Conservation (phyloP, 2,329 filamentous ascomycete species). For the Aspergillus pseudoviridinutans region DNA sequence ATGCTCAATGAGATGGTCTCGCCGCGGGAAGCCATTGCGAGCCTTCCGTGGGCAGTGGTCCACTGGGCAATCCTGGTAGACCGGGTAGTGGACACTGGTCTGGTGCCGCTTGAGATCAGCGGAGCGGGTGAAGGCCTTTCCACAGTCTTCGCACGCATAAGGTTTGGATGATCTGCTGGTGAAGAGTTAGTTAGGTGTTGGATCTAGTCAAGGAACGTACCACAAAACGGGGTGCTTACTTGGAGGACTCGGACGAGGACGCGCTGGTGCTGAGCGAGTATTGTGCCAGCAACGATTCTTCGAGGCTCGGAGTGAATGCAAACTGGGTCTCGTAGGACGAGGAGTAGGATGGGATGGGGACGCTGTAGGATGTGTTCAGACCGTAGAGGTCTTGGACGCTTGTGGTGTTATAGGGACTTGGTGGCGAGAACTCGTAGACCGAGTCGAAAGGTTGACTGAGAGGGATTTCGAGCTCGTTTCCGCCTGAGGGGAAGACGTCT, state of each 20-base stretch:
- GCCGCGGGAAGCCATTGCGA: conserved; percentile 50
- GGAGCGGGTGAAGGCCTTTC: conserved; percentile 42
- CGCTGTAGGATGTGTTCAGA: neutral
- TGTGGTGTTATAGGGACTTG: neutral
- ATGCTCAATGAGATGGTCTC: conserved; percentile 57
- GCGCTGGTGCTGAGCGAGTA: conserved; percentile 2
- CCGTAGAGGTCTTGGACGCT: neutral
- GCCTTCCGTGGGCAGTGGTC: conserved; percentile 45
- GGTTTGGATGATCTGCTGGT: conserved; percentile 25
- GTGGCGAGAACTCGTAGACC: neutral
- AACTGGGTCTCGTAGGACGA: conserved; percentile 3
- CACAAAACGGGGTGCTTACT: conserved; percentile 17
- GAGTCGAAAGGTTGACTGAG: neutral
- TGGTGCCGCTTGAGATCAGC: conserved; percentile 50
- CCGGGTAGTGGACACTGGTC: conserved; percentile 43
- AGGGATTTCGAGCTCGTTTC: conserved; percentile 6
- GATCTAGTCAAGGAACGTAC: neutral
- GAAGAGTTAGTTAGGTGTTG: neutral
- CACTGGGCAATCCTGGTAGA: conserved; percentile 43
- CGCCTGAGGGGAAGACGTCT: conserved; percentile 12
- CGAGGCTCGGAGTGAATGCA: conserved; percentile 3
- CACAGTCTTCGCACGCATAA: conserved; percentile 31
- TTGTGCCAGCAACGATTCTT: conserved; percentile 10
- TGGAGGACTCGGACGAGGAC: conserved; percentile 10
- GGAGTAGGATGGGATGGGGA: conserved; percentile 5